Percentiles rank a stretch among this genome's conserved stretches.
Conservation (phyloP, 1,139 yeast genomes). For the Taphrina betulina region DNA sequence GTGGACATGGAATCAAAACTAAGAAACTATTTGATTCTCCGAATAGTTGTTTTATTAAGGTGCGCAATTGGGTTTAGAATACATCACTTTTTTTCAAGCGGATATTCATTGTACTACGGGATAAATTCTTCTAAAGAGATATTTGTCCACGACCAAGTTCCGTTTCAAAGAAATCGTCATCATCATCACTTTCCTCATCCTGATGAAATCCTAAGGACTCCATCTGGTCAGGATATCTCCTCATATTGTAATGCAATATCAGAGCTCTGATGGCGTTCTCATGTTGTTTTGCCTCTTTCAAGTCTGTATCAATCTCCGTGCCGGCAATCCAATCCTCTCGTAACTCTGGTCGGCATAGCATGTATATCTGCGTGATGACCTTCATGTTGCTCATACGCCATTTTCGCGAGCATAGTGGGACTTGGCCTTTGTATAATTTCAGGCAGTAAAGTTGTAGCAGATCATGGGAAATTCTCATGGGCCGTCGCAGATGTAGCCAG, state of each 20-base stretch:
- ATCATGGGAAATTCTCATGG: conserved; percentile 54
- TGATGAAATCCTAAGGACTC: conserved; percentile 47
- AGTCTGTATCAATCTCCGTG: conserved; percentile 7
- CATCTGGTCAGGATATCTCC: conserved; percentile 58
- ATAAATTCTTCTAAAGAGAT: no score
- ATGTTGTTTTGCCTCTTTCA: conserved; percentile 56
- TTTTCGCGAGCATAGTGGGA: conserved; percentile 89
- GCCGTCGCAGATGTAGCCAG: conserved; percentile 46
- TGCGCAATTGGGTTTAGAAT: no score
- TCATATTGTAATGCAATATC: conserved; percentile 71
- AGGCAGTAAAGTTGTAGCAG: conserved; percentile 69
- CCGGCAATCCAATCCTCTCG: conserved; percentile 74
- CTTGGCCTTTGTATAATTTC: conserved; percentile 70
- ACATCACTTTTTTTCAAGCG: no score
- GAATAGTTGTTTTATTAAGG: no score
- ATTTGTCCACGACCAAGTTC: conserved; percentile 48
- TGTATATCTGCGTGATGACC: conserved; percentile 78
- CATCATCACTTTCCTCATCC: conserved; percentile 42
- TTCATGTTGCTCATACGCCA: conserved; percentile 96
- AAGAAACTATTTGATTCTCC: no score
- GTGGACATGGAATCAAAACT: no score
- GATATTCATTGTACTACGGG: no score
- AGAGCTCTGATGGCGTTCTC: conserved; percentile 81
- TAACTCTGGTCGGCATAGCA: conserved; percentile 68
- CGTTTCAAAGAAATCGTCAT: conserved; percentile 47